Conservation (phyloP, 768 basidiomycete species). For the Mycena albidolilacea region DNA sequence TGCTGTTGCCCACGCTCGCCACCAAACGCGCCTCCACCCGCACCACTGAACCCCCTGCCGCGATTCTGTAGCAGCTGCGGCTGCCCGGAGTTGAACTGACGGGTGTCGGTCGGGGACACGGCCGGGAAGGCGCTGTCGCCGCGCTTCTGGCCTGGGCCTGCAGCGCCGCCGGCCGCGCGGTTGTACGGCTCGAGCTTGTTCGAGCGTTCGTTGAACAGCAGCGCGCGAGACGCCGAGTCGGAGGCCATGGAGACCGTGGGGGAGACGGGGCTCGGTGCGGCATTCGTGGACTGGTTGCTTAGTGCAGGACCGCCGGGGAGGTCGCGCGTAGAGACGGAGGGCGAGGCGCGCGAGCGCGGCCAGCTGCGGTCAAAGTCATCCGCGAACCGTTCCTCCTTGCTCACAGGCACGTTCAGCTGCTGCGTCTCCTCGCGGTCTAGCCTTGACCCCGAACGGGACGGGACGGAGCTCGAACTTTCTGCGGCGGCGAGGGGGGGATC, state of each 20-base stretch:
- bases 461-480: conserved; percentile 40
- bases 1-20: conserved; percentile 37
- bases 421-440: conserved; percentile 41
- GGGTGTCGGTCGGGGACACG: conserved; percentile 56
- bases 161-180: conserved; percentile 60
- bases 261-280: conserved; percentile 46
- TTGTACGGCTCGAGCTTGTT: conserved; percentile 91
- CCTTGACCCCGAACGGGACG: conserved; percentile 39
- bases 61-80: conserved; percentile 74
- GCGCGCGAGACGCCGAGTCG: conserved; percentile 63
- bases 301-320: conserved; percentile 39
- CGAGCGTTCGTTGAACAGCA: conserved; percentile 95
- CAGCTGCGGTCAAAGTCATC: conserved; percentile 98
- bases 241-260: conserved; percentile 57
- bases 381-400: conserved; percentile 90
- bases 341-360: conserved; percentile 80
- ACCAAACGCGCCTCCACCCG: conserved; percentile 20
- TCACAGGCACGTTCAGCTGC: conserved; percentile 62
- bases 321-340: conserved; percentile 60
- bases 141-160: conserved; percentile 62
- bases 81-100: conserved; percentile 60
- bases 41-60: conserved; percentile 45
- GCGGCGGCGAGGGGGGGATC: conserved; percentile 36
- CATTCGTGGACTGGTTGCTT: conserved; percentile 36
- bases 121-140: conserved; percentile 59